Conservation (phyloP, 495 filamentous ascomycete genomes). For the Hypomontagnella submonticulosa region DNA sequence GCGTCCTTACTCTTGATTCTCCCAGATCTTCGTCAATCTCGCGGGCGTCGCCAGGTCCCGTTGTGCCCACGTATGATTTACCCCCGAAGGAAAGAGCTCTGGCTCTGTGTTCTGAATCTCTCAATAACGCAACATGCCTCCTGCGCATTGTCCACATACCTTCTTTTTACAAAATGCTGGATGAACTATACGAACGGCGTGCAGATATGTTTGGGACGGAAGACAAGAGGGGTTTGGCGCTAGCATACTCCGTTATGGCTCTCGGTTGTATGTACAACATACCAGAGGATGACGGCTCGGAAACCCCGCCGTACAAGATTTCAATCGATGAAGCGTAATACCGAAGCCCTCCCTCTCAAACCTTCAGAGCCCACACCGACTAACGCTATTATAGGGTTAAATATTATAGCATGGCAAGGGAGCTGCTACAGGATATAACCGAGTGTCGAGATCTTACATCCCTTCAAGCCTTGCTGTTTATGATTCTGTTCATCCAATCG, state of each 20-base stretch:
- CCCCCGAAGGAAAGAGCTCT: slow-evolving; percentile 75
- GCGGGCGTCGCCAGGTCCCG: slow-evolving; percentile 68
- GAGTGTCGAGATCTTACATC: slow-evolving; percentile 89
- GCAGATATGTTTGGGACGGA: slow-evolving; percentile 74
- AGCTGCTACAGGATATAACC: slow-evolving; percentile 84
- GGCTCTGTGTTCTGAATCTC: slow-evolving; percentile 76
- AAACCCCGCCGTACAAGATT: slow-evolving; percentile 65
- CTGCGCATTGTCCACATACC: slow-evolving; percentile 91
- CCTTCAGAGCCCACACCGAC: slow-evolving; percentile 2
- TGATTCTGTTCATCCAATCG: slow-evolving; percentile 92
- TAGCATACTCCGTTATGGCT: slow-evolving; percentile 84
- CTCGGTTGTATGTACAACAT: slow-evolving; percentile 86
- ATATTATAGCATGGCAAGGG: slow-evolving; percentile 82
- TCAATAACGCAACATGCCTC: slow-evolving; percentile 86
- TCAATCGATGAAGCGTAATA: slow-evolving; percentile 83
- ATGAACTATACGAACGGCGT: slow-evolving; percentile 80
- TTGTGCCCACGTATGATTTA: slow-evolving; percentile 71
- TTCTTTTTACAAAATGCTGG: slow-evolving; percentile 79
- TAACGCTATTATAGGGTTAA: slow-evolving; percentile 68
- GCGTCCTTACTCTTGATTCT: slow-evolving; percentile 69
- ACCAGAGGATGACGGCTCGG: slow-evolving; percentile 53
- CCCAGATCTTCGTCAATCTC: slow-evolving; percentile 69
- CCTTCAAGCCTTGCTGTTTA: slow-evolving; percentile 87
- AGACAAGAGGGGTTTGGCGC: slow-evolving; percentile 83
- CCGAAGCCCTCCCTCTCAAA: slow-evolving; percentile 5